These are phyloP conservation scores for Pseudohalonectria lignicola DNA, from an alignment of 2,329 filamentous ascomycete genomes.

Conservation along the genomic window DNA sequence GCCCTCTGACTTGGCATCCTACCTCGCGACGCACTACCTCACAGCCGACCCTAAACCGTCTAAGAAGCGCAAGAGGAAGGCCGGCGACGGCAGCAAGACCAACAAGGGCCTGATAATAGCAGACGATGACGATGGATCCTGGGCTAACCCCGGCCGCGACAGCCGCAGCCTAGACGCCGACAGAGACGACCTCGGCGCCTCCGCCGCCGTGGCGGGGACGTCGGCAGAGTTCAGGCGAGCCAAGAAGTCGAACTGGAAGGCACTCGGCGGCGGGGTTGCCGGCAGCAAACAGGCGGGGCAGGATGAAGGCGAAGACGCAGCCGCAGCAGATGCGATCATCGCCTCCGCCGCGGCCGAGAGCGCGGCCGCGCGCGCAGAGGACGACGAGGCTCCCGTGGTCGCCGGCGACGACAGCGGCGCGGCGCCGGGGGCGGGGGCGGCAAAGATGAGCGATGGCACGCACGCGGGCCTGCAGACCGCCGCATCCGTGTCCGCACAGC, in stretches of 20 bases:
- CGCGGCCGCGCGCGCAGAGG: slow-evolving; percentile 33
- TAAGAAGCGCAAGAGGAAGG: slow-evolving; percentile 56
- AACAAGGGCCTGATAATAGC: slow-evolving; percentile 45
- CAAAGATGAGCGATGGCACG: slow-evolving; percentile 80
- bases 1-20: slow-evolving; percentile 60
- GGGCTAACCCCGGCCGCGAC: slow-evolving; percentile 21
- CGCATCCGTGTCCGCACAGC: slow-evolving; percentile 60
- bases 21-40: slow-evolving; percentile 87
- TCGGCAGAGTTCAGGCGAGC: slow-evolving; percentile 58
- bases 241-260: slow-evolving; percentile 76
- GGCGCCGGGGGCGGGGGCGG: slow-evolving; percentile 21
- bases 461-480: slow-evolving; percentile 81
- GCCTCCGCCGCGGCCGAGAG: slow-evolving; percentile 60
- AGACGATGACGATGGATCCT: slow-evolving; percentile 48
- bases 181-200: slow-evolving; percentile 36
- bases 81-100: slow-evolving; percentile 19
- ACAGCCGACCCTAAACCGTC: slow-evolving; percentile 48
- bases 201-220: slow-evolving; percentile 35
- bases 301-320: slow-evolving; percentile 30
- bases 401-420: slow-evolving; percentile 32
- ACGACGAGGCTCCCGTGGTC: slow-evolving; percentile 37
- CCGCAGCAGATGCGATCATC: slow-evolving; percentile 70
- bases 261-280: slow-evolving; percentile 38
- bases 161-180: slow-evolving; percentile 36
- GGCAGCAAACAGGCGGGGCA: slow-evolving; percentile 10